These are phyloP conservation scores for Coemansia sp. DNA, from an alignment of 192 early-diverging fungal species.

Conservation along the genomic window DNA sequence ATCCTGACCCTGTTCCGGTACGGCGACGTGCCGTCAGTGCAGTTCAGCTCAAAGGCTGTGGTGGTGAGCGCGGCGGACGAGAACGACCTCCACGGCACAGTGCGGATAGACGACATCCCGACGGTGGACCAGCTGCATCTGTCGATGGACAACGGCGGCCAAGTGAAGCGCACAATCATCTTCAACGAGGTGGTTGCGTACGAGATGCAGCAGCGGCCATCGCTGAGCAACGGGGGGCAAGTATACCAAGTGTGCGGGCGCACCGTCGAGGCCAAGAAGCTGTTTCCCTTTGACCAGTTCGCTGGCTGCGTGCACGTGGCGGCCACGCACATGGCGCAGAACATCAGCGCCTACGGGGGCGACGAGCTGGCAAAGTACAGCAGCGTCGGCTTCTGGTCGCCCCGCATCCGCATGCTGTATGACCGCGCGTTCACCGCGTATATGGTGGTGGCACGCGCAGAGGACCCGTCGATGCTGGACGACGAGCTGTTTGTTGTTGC, in stretches of 20 bases:
- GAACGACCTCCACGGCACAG: slow-evolving; percentile 20
- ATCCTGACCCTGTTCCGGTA: slow-evolving; percentile 12
- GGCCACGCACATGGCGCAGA: slow-evolving; percentile 37
- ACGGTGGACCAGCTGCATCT: slow-evolving; percentile 28
- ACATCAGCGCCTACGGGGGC: slow-evolving; percentile 20
- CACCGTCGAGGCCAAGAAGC: slow-evolving; percentile 19
- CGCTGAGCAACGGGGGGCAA: slow-evolving; percentile 20
- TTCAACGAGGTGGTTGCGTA: slow-evolving; percentile 32
- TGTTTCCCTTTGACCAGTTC: slow-evolving; percentile 29
- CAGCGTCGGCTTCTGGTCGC: slow-evolving; percentile 35
- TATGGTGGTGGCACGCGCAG: not conserved
- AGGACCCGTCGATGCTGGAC: slow-evolving; percentile 26
- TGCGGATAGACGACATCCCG: slow-evolving; percentile 28
- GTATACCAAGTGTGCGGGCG: slow-evolving; percentile 32
- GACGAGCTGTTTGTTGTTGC: slow-evolving; percentile 39
- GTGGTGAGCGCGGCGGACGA: slow-evolving; percentile 15
- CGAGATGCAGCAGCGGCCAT: slow-evolving; percentile 34
- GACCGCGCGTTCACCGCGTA: slow-evolving; percentile 18
- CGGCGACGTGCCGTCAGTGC: slow-evolving; percentile 10
- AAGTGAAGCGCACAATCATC: slow-evolving; percentile 35
- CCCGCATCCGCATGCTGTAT: slow-evolving; percentile 33
- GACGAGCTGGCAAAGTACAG: slow-evolving; percentile 27
- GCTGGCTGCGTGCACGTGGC: slow-evolving; percentile 21
- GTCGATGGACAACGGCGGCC: slow-evolving; percentile 15
- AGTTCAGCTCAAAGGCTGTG: slow-evolving; percentile 31